Base-by-base conservation (phyloP, 805 yeast genomes). In the Huiozyma naganishii region DNA sequence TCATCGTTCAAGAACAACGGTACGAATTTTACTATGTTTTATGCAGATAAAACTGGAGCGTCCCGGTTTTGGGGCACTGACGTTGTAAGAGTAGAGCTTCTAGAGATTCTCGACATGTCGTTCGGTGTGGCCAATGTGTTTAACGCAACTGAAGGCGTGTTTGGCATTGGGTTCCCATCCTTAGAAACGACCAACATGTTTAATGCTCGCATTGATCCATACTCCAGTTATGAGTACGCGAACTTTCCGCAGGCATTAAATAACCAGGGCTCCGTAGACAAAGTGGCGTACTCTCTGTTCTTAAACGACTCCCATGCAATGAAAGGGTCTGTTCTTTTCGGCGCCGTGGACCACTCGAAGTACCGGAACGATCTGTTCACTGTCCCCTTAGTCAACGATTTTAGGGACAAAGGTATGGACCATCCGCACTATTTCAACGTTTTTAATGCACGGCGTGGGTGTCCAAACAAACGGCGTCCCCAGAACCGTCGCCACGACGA, bases 81-180 rank as follows among this genome's bases (percentile, higher is more conserved):
- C 54, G 43, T 41, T 5, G 41, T 56, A n/a, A 65, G 67, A 36
- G 70, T 88, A 5, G 57, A 72, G 37, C 61, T 68, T 4, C 53
- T 70, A 9, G 61, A 70, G 3, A 44, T 86, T n/a, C 53, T 66
- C 0, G 64, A 68, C 45, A 64, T 82, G 29, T 76, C 87, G 5
- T 73, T 88, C 59, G 96, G 94, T 1, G 77, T 87, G 29, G 94
- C 84, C 4, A 76, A 76, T 53, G 59, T 62, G 32, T 74, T 85
- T 1, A 74, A 77, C 48, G 76, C 89, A 4, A 60, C 76, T 7
- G 60, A 61, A 41, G 90, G 94, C 45, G 89, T 86, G 45, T 77
- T 78, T 38, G 77, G 74, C 40, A 59, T 70, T 9, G 66, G 72
- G 2, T 69, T 80, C 28, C 64, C 73, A 9, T 80, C 77, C 23